phyloP scores from a whole-genome alignment of 495 filamentous ascomycete species.

The Corynascus novoguineensis region DNA sequence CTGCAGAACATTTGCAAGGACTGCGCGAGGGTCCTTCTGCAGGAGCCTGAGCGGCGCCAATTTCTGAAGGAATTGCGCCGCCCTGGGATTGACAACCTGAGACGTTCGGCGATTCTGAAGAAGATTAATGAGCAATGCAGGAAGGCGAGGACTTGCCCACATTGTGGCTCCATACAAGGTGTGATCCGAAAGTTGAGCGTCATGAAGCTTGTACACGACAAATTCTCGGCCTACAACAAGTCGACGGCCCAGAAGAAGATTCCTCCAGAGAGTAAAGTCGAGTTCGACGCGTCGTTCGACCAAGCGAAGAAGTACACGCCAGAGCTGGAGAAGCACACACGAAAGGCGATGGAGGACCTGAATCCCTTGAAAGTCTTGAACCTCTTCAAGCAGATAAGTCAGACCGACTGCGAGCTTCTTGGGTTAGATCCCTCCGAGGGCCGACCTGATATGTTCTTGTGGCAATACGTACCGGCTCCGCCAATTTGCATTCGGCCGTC shows the following conservation, averaged over 20 bases:
- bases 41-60: conserved; percentile 63
- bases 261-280: conserved; percentile 67
- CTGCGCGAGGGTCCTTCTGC: conserved; percentile 70
- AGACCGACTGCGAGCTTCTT: conserved; percentile 81
- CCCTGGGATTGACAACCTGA: conserved; percentile 80
- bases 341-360: conserved; percentile 88
- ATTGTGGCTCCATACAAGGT: conserved; percentile 76
- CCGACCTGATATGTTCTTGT: conserved; percentile 93
- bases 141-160: conserved; percentile 70
- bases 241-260: conserved; percentile 81
- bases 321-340: conserved; percentile 85
- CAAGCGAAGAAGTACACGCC: conserved; percentile 65
- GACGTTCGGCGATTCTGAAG: conserved; percentile 72
- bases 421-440: conserved; percentile 82
- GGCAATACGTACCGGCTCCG: conserved; percentile 92
- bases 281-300: conserved; percentile 77
- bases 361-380: conserved; percentile 85
- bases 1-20: conserved; percentile 93
- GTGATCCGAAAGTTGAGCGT: conserved; percentile 81
- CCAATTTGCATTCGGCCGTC: conserved; percentile 91
- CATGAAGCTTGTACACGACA: conserved; percentile 90
- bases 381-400: conserved; percentile 81
- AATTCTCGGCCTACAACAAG: conserved; percentile 76
- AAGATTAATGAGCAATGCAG: conserved; percentile 81
- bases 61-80: conserved; percentile 73